phyloP scores from a whole-genome alignment of 2,329 filamentous ascomycete genomes.

The Fusarium poae region DNA sequence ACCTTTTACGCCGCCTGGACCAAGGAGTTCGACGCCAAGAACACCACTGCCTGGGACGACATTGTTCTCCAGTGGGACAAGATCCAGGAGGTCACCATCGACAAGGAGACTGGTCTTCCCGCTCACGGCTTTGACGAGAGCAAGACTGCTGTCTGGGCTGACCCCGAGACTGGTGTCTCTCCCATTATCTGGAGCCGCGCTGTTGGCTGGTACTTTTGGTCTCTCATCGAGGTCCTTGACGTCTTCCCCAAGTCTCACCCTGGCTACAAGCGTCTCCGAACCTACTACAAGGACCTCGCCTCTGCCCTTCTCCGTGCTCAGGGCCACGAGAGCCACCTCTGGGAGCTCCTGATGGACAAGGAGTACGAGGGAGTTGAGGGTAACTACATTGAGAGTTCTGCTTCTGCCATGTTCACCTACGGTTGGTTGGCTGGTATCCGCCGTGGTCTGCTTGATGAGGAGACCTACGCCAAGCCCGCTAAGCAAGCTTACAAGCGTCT shows the following conservation, averaged over 20 bases:
- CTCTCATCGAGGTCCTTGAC: slow-evolving; percentile 64
- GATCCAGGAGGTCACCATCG: slow-evolving; percentile 58
- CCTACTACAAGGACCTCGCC: slow-evolving; percentile 51
- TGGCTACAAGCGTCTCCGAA: slow-evolving; percentile 53
- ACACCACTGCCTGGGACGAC: slow-evolving; percentile 60
- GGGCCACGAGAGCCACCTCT: slow-evolving; percentile 62
- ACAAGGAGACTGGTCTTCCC: slow-evolving; percentile 57
- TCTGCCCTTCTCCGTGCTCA: slow-evolving; percentile 52
- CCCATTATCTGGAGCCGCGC: slow-evolving; percentile 67
- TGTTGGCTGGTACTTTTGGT: slow-evolving; percentile 67
- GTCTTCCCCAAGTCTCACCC: slow-evolving; percentile 57
- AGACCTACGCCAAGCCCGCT: slow-evolving; percentile 40
- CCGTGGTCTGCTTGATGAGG: slow-evolving; percentile 47
- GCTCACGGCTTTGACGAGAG: slow-evolving; percentile 68
- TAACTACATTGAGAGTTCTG: slow-evolving; percentile 73
- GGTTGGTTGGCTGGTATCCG: slow-evolving; percentile 61
- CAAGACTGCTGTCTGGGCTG: slow-evolving; percentile 64
- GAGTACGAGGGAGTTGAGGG: slow-evolving; percentile 60
- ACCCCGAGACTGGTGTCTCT: slow-evolving; percentile 62
- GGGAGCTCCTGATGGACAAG: slow-evolving; percentile 70
- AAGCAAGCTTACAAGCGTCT: slow-evolving; percentile 53
- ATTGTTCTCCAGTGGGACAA: slow-evolving; percentile 61
- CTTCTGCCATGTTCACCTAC: slow-evolving; percentile 69
- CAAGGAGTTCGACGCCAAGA: slow-evolving; percentile 53
- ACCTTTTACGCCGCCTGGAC: slow-evolving; percentile 60